Conservation (phyloP, 2,329 filamentous ascomycete species). For the Chaetomium sp. region DNA sequence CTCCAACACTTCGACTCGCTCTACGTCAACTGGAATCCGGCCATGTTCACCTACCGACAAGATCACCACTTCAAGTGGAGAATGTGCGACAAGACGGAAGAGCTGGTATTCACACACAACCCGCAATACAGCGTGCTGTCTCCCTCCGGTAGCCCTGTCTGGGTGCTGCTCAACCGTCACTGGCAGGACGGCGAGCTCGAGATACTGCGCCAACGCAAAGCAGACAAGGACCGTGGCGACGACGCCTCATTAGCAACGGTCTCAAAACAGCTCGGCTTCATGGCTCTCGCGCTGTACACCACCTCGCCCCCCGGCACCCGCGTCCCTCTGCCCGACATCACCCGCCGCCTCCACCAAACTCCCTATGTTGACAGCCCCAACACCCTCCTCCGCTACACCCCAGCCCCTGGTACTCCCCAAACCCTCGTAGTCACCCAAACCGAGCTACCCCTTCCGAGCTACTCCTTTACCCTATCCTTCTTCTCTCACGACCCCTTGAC, state of each 20-base stretch:
- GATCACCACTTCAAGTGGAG: slow-evolving; percentile 92
- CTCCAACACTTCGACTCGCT: slow-evolving; percentile 92
- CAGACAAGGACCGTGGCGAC: slow-evolving; percentile 34
- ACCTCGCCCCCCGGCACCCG: slow-evolving; percentile 60
- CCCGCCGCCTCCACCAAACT: slow-evolving; percentile 67
- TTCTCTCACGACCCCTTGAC: slow-evolving; percentile 68
- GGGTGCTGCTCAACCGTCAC: slow-evolving; percentile 85
- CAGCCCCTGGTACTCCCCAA: slow-evolving; percentile 46
- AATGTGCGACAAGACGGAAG: slow-evolving; percentile 50
- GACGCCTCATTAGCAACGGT: slow-evolving; percentile 47
- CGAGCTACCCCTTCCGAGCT: slow-evolving; percentile 69
- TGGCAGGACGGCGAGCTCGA: slow-evolving; percentile 70
- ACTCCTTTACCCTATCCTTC: slow-evolving; percentile 85
- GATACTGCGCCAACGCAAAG: slow-evolving; percentile 49
- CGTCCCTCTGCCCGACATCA: slow-evolving; percentile 69
- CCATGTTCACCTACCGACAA: slow-evolving; percentile 76
- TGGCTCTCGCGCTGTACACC: slow-evolving; percentile 81
- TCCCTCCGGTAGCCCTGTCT: slow-evolving; percentile 63
- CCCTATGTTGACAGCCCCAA: slow-evolving; percentile 95
- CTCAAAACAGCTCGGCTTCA: slow-evolving; percentile 71
- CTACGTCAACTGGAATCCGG: slow-evolving; percentile 96
- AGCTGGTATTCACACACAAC: slow-evolving; percentile 63
- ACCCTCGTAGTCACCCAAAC: slow-evolving; percentile 67
- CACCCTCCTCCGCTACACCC: slow-evolving; percentile 76
- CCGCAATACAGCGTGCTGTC: slow-evolving; percentile 72